Percentiles rank a stretch among this genome's conserved stretches.
Conservation (phyloP, 352 stramenopile species). For the Globisporangium middletonii region DNA sequence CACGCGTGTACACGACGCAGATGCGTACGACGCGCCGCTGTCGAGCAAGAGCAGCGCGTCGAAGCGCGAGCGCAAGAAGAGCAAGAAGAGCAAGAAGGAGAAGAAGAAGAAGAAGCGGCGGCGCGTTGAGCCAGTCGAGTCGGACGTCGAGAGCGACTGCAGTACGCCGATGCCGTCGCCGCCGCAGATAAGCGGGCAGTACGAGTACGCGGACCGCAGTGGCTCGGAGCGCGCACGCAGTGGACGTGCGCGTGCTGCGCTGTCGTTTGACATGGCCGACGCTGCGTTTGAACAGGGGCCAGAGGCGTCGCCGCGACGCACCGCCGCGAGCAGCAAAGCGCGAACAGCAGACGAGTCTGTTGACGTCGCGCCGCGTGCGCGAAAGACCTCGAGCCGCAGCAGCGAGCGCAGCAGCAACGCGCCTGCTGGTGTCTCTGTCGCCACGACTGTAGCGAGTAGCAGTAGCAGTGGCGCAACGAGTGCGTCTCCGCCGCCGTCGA, state of each 20-base stretch:
- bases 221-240: background rate
- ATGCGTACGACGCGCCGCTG: background rate
- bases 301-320: background rate
- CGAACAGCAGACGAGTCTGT: background rate
- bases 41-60: background rate
- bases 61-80: constrained; percentile 20
- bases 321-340: background rate
- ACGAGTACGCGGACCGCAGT: constrained; percentile 32
- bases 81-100: constrained; percentile 57
- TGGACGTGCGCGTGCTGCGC: background rate
- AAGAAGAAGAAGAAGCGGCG: constrained; percentile 37
- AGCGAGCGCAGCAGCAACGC: background rate
- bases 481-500: background rate
- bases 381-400: constrained; percentile 6
- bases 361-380: no score
- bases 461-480: no score
- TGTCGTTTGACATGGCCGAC: constrained; percentile 10
- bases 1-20: background rate
- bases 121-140: constrained; percentile 28
- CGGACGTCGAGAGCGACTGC: constrained; percentile 46
- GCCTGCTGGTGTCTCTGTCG: no score
- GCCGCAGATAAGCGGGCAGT: constrained; percentile 32
- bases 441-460: no score
- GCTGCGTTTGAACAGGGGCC: constrained; percentile 1
- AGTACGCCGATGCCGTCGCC: constrained; percentile 32